Conservation (phyloP, 148 eudicot species). For the Rhododendron ferrugineum region DNA sequence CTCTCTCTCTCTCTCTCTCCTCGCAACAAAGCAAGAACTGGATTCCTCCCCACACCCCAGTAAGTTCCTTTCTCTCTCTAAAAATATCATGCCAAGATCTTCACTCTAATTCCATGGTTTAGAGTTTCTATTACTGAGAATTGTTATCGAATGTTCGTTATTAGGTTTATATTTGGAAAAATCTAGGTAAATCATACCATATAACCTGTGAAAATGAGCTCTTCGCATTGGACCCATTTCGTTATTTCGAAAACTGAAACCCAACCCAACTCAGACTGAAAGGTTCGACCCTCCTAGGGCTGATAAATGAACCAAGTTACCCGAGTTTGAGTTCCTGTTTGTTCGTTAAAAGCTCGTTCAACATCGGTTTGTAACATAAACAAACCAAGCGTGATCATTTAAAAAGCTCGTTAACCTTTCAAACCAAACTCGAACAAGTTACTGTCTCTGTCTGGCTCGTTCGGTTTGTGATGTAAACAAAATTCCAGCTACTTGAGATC, state of each 20-base stretch:
- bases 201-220: background rate
- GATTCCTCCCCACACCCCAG: background rate
- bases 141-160: background rate
- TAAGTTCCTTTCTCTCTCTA: background rate
- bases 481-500: background rate
- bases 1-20: background rate
- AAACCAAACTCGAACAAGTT: too few relatives aligned
- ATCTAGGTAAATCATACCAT: background rate
- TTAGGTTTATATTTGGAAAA: background rate
- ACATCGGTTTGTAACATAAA: too few relatives aligned
- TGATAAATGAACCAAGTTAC: too few relatives aligned
- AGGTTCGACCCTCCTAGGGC: too few relatives aligned
- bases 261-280: background rate
- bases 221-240: slow-evolving; percentile 1
- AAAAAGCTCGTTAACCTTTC: background rate
- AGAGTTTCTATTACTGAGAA: background rate
- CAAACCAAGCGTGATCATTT: too few relatives aligned
- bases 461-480: too few relatives aligned
- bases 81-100: background rate
- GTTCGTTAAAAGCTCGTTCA: too few relatives aligned
- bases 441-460: background rate
- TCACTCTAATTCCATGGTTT: background rate
- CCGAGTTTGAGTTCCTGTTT: too few relatives aligned
- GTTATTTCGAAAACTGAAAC: background rate
- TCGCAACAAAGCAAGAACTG: background rate